phyloP scores from a whole-genome alignment of 2,329 filamentous ascomycete genomes.

The Scolecobasidium constrictum region DNA sequence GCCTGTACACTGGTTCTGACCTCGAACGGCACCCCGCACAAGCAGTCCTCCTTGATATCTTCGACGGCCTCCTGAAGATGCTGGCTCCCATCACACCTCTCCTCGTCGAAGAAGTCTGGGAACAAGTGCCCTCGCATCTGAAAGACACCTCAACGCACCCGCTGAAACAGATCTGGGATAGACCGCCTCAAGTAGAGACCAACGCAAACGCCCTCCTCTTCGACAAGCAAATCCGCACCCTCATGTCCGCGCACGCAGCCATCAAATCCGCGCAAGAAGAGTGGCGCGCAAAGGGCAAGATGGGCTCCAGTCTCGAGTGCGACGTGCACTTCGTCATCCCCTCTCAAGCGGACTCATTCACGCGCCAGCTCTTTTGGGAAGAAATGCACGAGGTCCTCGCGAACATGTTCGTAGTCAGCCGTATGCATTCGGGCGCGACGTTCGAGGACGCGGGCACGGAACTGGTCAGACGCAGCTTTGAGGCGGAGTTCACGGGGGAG shows the following conservation, averaged over 20 bases:
- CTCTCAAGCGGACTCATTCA: background rate
- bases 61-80: conserved; percentile 64
- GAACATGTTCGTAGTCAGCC: conserved; percentile 32
- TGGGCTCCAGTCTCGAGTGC: conserved; percentile 75
- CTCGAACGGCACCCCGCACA: conserved; percentile 49
- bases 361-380: conserved; percentile 6
- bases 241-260: background rate
- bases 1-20: conserved; percentile 72
- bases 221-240: background rate
- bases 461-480: conserved; percentile 11
- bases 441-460: conserved; percentile 11
- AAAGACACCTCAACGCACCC: conserved; percentile 21
- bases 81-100: conserved; percentile 71
- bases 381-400: conserved; percentile 22
- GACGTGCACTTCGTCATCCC: conserved; percentile 48
- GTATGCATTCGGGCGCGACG: conserved; percentile 17
- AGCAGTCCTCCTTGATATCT: conserved; percentile 48
- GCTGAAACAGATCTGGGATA: conserved; percentile 16
- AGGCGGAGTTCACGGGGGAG: background rate
- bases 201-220: conserved; percentile 48
- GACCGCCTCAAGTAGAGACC: conserved; percentile 22
- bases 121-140: conserved; percentile 58
- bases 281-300: conserved; percentile 56
- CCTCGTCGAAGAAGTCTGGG: conserved; percentile 82
- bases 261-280: conserved; percentile 38